These are phyloP conservation scores for Termitomyces heimii DNA, from an alignment of 768 basidiomycete species.

Conservation along the genomic window DNA sequence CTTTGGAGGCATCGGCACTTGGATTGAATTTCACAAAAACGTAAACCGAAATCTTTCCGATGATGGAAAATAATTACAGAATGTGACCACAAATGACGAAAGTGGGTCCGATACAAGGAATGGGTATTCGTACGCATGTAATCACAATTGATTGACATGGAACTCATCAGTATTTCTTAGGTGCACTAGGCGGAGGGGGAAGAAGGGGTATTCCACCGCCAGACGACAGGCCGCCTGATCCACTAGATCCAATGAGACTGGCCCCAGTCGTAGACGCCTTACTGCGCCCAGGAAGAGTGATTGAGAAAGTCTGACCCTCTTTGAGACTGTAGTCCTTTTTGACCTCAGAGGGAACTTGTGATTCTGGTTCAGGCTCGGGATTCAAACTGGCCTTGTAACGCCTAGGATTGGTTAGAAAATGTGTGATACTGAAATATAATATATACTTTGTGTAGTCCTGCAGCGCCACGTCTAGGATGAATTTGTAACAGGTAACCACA, in stretches of 20 bases:
- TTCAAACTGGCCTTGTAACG: constrained; percentile 61
- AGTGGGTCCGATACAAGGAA: not conserved
- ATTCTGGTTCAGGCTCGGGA: constrained; percentile 39
- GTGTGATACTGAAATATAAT: not conserved
- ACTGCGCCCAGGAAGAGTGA: constrained; percentile 79
- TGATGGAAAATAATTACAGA: not conserved
- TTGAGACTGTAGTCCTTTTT: constrained; percentile 94
- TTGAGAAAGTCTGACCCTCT: constrained; percentile 92
- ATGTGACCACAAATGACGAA: not conserved
- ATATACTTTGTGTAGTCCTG: constrained; percentile 80
- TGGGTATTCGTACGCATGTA: not conserved
- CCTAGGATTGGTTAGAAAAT: constrained; percentile 27
- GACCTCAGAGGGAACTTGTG: constrained; percentile 67
- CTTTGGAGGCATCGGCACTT: not conserved
- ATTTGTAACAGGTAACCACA: constrained; percentile 4
- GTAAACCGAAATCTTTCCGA: constrained; percentile 9
- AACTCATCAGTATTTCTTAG: constrained; percentile 32
- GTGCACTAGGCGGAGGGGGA: constrained; percentile 77
- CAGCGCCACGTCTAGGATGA: constrained; percentile 63
- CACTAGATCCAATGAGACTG: constrained; percentile 32
- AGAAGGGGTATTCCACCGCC: constrained; percentile 59
- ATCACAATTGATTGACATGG: not conserved
- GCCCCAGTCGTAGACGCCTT: constrained; percentile 28
- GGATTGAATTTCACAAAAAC: not conserved
- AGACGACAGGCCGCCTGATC: constrained; percentile 18